phyloP scores from a whole-genome alignment of 139 green algal genomes.

The Chlorella sp. region DNA sequence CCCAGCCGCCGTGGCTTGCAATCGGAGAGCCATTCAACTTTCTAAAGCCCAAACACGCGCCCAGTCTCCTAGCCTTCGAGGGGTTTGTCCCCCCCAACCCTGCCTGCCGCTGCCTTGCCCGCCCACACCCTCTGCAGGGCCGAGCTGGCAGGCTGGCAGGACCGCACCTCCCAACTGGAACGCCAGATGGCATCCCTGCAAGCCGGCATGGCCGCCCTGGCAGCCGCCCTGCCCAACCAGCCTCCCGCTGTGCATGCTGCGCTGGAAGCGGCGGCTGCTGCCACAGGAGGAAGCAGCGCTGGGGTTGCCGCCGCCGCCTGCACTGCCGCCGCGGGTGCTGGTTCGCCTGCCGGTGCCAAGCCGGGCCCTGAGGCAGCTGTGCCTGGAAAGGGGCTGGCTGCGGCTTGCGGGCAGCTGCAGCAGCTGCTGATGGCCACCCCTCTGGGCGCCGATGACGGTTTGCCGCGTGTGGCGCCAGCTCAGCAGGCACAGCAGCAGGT shows the following conservation, averaged over 20 bases:
- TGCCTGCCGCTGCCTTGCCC: background rate
- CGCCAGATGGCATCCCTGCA: background rate
- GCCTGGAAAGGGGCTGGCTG: background rate
- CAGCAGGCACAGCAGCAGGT: background rate
- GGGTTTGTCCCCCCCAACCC: background rate
- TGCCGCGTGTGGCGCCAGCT: background rate
- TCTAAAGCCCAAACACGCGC: background rate
- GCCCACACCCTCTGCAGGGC: background rate
- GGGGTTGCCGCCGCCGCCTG: background rate
- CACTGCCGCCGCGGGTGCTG: background rate
- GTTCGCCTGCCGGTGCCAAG: background rate
- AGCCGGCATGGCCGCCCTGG: background rate
- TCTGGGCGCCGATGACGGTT: background rate
- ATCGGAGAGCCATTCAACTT: background rate
- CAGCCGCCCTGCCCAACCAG: background rate
- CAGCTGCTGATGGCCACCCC: background rate
- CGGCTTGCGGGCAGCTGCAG: background rate
- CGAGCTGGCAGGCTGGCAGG: background rate
- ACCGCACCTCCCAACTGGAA: background rate
- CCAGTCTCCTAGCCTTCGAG: background rate
- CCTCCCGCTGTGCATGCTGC: background rate
- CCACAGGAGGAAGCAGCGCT: background rate
- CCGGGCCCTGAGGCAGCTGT: no score
- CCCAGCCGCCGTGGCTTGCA: no score
- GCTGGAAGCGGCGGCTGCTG: background rate